These are phyloP conservation scores for Dujonia santamariae DNA, from an alignment of 1,139 yeast genomes.

Conservation along the genomic window DNA sequence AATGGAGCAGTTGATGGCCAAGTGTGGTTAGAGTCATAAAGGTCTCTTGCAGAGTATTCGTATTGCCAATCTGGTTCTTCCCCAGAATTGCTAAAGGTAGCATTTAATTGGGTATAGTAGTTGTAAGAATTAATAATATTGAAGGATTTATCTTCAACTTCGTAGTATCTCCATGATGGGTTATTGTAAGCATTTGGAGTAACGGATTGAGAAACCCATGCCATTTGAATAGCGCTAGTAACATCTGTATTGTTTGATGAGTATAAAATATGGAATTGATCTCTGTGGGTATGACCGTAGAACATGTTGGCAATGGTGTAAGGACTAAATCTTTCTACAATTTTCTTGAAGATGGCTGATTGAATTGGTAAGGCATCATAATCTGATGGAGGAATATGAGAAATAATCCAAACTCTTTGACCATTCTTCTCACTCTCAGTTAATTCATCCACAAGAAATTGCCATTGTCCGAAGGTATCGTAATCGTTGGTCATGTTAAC, in stretches of 20 bases:
- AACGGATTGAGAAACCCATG: conserved; percentile 66
- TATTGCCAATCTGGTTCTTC: conserved; percentile 53
- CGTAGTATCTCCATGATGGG: conserved; percentile 73
- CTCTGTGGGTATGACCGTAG: conserved; percentile 72
- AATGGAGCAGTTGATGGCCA: conserved; percentile 55
- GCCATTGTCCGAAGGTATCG: conserved; percentile 63
- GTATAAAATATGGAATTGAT: conserved; percentile 61
- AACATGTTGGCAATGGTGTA: conserved; percentile 66
- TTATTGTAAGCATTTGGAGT: conserved; percentile 59
- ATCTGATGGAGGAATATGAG: conserved; percentile 63
- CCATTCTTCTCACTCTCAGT: conserved; percentile 53
- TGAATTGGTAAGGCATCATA: conserved; percentile 61
- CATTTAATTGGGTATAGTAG: conserved; percentile 52
- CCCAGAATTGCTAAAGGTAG: conserved; percentile 46
- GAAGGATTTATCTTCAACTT: conserved; percentile 62
- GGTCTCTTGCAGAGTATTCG: conserved; percentile 53
- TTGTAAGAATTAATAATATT: conserved; percentile 59
- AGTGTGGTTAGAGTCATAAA: conserved; percentile 38
- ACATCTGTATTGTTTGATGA: conserved; percentile 35
- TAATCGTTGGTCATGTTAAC: conserved; percentile 51
- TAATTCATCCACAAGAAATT: conserved; percentile 60
- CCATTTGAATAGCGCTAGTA: conserved; percentile 49
- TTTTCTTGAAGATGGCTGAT: conserved; percentile 52
- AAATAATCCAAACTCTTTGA: conserved; percentile 68
- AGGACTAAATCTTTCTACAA: conserved; percentile 66